Evolutionary conservation across 1,284 basidiomycete species (phyloP), one percentile per base, ranked within the genome.

Genomic region (Psilocybe mexicana): DNA sequence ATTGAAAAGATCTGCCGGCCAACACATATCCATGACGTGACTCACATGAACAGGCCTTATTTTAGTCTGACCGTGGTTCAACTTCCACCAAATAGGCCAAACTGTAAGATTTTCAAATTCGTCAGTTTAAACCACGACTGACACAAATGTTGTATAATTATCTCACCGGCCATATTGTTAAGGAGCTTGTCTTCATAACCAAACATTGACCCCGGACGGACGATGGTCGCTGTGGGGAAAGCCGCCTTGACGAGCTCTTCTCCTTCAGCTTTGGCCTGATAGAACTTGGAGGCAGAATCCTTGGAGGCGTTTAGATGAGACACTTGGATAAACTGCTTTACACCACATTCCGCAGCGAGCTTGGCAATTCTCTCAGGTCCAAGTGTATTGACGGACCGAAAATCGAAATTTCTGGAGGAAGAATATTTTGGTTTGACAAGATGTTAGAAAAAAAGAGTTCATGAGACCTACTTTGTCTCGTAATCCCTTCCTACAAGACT

Each of bases 141-240:
- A 44, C 14, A 30, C 55, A 58, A 52, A 62, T 53, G 44, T 61
- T 65, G 49, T 40, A 50, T 55, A 25, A 18, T 38, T 54, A 42
- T 59, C 90, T 75, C 72, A 94, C 93, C 79, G 50, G 94, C 91
- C 74, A 98, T 93, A 72, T 93, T 94, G 75, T 94, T 97, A 69
- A 99, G 75, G 55, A 99, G 78, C 72, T 92, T 93, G 79, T 99
- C 96, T 77, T 99, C 97, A 70, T 92, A 88, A 12, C 96, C 96
- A 74, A 82, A 99, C 86, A 98, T 86, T 38, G 82, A 74, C 5
- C 84, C 86, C 43, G 97, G 97, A 58, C 94, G 82, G 58, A 98
- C 85, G 67, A 99, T 93, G 35, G 94, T 98, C 30, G 95, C 94
- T 45, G 81, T 82, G 4, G 92, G 90, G 80, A 96, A 98, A 6